Evolutionary conservation across 805 yeast genomes (phyloP), one percentile per base, ranked within the genome.

Genomic region (Peterozyma toletana): DNA sequence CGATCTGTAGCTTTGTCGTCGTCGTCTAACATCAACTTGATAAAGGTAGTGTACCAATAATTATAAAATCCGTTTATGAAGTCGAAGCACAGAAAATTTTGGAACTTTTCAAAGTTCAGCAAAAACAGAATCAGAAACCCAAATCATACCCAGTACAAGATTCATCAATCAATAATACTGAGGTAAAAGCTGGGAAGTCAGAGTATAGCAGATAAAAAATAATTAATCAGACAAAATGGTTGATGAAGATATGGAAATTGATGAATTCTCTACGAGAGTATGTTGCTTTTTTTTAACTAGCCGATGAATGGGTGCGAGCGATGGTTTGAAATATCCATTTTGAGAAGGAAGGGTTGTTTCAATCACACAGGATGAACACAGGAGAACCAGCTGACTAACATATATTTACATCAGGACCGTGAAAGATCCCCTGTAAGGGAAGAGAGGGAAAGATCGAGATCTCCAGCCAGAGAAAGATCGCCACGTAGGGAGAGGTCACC

Each of bases 201-300:
- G 9, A 14, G 34, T 31, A 13, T 31, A 13, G 14, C 4, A 31
- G 15, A 14, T 4, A 9, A 31, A 31, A 31, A 31, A 31, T 7
- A 21, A 21, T 21, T 5, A 21, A 21, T 21, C 27, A 21, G 14
- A 14, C 30, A 42, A 33, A 11, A 44, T 44, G 47, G 47, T 44
- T 33, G 47, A 40, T 41, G 83, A 77, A 46, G 70, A 65, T 44
- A 78, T 79, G 80, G 85, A 79, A 52, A 69, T 77, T 50, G 86
- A 78, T 57, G 80, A 77, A 21, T 50, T 75, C 74, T 53, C 67
- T 78, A 58, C 75, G 80, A 61, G 82, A 16, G 36, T 46, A 36
- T 27, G 40, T 39, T 35, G 40, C 27, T 21, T 21, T 21, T 21
- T 21, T 21, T 21, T 21, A 21, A 21, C 27, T 21, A 21, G 27